A percentile compares a stretch with the other conserved stretches of the same genome.
Conservation (phyloP, 2,329 filamentous ascomycete genomes). For the Fusarium sp. region DNA sequence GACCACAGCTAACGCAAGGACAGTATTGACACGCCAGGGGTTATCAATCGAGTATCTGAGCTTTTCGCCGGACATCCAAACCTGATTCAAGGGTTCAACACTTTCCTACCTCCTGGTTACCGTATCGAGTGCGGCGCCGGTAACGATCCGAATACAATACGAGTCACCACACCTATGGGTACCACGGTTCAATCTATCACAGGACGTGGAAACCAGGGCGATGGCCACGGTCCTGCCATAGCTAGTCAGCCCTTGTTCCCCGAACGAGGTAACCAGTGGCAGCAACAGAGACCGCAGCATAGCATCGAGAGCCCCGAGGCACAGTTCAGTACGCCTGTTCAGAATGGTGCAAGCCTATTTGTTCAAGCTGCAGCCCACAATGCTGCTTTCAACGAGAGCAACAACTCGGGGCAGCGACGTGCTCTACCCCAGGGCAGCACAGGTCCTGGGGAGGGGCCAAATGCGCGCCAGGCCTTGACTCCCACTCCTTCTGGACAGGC, state of each 20-base stretch:
- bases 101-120: slow-evolving; percentile 94
- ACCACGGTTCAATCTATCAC: slow-evolving; percentile 92
- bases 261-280: slow-evolving; percentile 63
- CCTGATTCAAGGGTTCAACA: slow-evolving; percentile 97
- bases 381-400: slow-evolving; percentile 46
- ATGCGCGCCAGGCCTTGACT: slow-evolving; percentile 64
- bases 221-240: slow-evolving; percentile 51
- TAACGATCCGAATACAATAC: slow-evolving; percentile 93
- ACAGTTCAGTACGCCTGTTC: slow-evolving; percentile 67
- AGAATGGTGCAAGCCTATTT: slow-evolving; percentile 60
- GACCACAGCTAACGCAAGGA: slow-evolving; percentile 40
- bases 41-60: slow-evolving; percentile 95
- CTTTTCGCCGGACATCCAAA: slow-evolving; percentile 96
- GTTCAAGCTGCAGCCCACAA: slow-evolving; percentile 53
- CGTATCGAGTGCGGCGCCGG: slow-evolving; percentile 95
- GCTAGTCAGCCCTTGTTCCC: slow-evolving; percentile 57
- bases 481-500: slow-evolving; percentile 68
- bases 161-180: slow-evolving; percentile 97
- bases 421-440: slow-evolving; percentile 43
- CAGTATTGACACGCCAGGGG: slow-evolving; percentile 94
- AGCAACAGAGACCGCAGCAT: slow-evolving; percentile 64
- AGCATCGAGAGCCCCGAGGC: slow-evolving; percentile 71
- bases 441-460: slow-evolving; percentile 54
- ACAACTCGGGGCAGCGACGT: slow-evolving; percentile 46
- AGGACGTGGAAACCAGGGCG: slow-evolving; percentile 58